Base-by-base conservation (phyloP, 164 flowering plant genomes). In the Annona squamosa region DNA sequence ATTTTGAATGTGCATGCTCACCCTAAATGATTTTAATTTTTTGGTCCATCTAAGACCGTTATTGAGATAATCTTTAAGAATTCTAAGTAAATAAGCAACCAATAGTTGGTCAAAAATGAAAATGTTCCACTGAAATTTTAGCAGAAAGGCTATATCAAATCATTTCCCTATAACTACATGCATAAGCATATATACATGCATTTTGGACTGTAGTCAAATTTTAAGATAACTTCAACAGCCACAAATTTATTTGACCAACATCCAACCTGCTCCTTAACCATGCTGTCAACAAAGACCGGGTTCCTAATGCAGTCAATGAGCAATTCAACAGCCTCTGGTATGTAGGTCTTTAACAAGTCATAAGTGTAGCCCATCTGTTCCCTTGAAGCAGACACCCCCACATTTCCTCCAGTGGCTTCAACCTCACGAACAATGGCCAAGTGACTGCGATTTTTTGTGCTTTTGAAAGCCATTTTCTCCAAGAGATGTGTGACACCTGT, bases 241-340 rank as follows among this genome's bases (percentile, higher is more conserved):
- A 26, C 37, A 26, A 26, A 26, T 26, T 26, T 1, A 26, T 26
- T 26, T 26, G 37, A 26, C 37, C 37, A 26, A 26, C 37, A 26
- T 26, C 59, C 2, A 72, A 92, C 96, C 90, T 90, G 86, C 76
- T 92, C 96, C 63, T 82, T 87, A 74, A 92, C 85, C 77, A 90
- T 94, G 89, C 90, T 86, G 71, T 91, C 94, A 67, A 91, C 78
- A 77, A 87, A 91, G 37, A 76, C 87, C 61, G 92, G 91, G 72
- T 91, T 90, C 77, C 94, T 87, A 64, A 90, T 91, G 78, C 73
- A 81, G 72, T 91, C 97, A 76, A 86, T 26, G 67, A 91, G 91
- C 10, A 91, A 80, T 77, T 90, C 92, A 12, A 88, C 90, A 85
- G 87, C 88, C 77, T 85, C 84, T 46, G 94, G 97, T 65, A 86